A percentile compares a stretch with the other conserved stretches of the same genome.
Conservation (phyloP, 1,139 yeast species). For the Yamadazyma aaseri region DNA sequence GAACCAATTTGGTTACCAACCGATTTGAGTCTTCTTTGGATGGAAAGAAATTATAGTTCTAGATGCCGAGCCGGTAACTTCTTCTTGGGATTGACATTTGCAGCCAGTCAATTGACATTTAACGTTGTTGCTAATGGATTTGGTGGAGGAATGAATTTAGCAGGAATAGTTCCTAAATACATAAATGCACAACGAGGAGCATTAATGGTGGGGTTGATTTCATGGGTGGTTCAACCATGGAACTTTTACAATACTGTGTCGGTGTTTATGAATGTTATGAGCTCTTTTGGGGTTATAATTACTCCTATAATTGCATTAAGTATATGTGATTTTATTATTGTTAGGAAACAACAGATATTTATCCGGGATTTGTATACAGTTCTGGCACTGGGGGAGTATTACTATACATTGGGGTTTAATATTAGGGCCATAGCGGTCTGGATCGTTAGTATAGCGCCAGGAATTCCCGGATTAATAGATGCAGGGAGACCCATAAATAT, state of each 20-base stretch:
- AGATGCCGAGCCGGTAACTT: conserved; percentile 32
- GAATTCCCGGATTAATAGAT: conserved; percentile 17
- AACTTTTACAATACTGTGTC: conserved; percentile 18
- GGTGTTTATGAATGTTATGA: conserved; percentile 16
- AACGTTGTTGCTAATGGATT: conserved; percentile 23
- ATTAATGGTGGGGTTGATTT: conserved; percentile 16
- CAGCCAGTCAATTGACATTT: conserved; percentile 22
- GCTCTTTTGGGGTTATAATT: conserved; percentile 15
- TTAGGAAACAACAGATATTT: conserved; percentile 13
- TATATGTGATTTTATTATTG: conserved; percentile 16
- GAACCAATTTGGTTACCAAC: conserved; percentile 34
- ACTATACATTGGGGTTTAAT: conserved; percentile 32
- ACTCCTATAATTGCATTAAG: conserved; percentile 19
- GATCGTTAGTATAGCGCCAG: conserved; percentile 19
- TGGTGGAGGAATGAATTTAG: conserved; percentile 30
- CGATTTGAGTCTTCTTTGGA: conserved; percentile 27
- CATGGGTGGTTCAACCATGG: conserved; percentile 23
- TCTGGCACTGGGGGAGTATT: conserved; percentile 12
- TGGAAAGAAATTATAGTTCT: conserved; percentile 19
- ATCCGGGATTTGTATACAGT: conserved; percentile 16
- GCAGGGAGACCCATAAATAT: conserved; percentile 3
- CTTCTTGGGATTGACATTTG: conserved; percentile 23
- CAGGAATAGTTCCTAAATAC: conserved; percentile 28
- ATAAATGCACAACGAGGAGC: conserved; percentile 30
- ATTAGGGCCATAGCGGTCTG: conserved; percentile 30